Evolutionary conservation across 192 early-diverging fungal genomes (phyloP), one percentile per base, ranked within the genome.

Genomic region (Jimgerdemannia flammicorona): DNA sequence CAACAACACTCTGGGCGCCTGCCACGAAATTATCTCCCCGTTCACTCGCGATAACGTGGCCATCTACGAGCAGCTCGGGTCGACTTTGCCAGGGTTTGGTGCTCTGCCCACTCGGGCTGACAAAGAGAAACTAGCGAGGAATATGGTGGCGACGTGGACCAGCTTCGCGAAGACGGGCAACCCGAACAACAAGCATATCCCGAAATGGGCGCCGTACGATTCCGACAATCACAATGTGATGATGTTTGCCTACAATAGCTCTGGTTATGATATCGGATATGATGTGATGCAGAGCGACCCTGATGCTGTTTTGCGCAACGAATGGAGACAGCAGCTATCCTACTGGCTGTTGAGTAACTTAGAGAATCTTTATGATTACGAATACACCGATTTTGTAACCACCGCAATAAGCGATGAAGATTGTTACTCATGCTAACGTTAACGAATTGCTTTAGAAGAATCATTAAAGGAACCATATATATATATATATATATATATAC

Each of bases 91-190:
- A 59, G 49, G 49, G 49, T 10, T 10, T 14, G 49, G 49, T 10
- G 8, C 49, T 10, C 65, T 77, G 3, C 29, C 65, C 14, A 69
- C 72, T 39, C 73, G 70, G 76, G 49, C 41, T 8, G 79, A 85
- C 20, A 75, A 80, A 43, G 84, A 82, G 39, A 78, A 79, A 4
- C 78, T 85, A 4, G 76, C 81, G 3, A 75, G 77, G 3, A 80
- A 82, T 42, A 64, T 85, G 2, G 72, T 80, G 4, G 66, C 70
- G 39, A 67, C 81, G 0, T 77, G 78, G 43, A 70, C 79, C 4
- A 66, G 74, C 3, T 85, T 85, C 71, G 84, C 84, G 3, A 82
- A 80, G 70, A 77, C 75, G 1, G 81, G 84, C 17, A 74, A 84
- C 40, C 84, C 84, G 0, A 82, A 84, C 54, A 80, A 78, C 64